A percentile compares a stretch with the other conserved stretches of the same genome.
Conservation (phyloP, 192 early-diverging fungal genomes). For the Podila clonocystis region DNA sequence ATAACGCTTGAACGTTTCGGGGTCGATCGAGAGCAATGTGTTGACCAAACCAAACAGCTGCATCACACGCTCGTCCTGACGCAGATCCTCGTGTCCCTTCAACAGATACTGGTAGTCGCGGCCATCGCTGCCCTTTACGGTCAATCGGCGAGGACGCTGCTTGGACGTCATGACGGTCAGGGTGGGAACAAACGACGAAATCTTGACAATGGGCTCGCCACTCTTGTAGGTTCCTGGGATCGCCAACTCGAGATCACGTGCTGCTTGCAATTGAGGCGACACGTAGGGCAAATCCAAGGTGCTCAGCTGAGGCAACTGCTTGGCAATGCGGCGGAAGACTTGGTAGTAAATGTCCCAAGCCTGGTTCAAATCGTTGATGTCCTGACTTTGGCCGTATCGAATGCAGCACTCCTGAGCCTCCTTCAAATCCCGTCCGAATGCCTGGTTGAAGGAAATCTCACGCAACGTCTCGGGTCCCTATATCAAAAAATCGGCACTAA, state of each 20-base stretch:
- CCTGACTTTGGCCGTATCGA: conserved; percentile 78
- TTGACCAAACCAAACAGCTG: conserved; percentile 98
- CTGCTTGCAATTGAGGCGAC: conserved; percentile 87
- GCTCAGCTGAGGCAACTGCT: conserved; percentile 83
- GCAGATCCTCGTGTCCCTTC: conserved; percentile 98
- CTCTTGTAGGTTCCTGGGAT: conserved; percentile 91
- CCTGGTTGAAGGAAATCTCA: conserved; percentile 92
- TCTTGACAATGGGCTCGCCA: conserved; percentile 85
- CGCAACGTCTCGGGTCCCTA: conserved; percentile 88
- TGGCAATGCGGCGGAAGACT: conserved; percentile 81
- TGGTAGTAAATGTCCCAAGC: conserved; percentile 95
- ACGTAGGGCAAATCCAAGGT: conserved; percentile 90
- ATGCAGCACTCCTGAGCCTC: conserved; percentile 89
- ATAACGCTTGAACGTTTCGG: conserved; percentile 91
- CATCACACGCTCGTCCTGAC: conserved; percentile 99
- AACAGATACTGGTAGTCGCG: conserved; percentile 89
- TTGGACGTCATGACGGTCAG: conserved; percentile 92
- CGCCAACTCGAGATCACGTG: conserved; percentile 86
- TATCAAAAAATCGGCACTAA: background rate
- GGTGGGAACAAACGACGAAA: conserved; percentile 84
- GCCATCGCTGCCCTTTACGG: conserved; percentile 90
- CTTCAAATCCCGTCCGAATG: conserved; percentile 85
- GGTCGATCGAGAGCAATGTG: conserved; percentile 81
- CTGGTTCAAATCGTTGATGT: conserved; percentile 87
- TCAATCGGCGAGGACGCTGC: conserved; percentile 88